Conservation (phyloP, 345 rosid species). For the Erucastrum elatum region DNA sequence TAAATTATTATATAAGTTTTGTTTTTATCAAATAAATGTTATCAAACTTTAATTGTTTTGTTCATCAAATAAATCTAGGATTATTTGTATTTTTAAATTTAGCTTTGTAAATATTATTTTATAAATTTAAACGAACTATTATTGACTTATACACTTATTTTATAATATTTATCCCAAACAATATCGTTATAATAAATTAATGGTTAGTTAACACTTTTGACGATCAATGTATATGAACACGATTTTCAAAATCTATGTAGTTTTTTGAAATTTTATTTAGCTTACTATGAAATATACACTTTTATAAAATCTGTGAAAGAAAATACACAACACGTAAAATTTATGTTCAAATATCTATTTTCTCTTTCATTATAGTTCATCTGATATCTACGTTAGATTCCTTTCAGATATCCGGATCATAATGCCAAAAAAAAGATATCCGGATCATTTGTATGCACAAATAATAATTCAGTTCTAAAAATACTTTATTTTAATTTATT, state of each 20-base stretch:
- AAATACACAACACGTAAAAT: background rate
- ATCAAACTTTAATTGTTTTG: too few relatives aligned
- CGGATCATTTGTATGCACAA: constrained; percentile 11
- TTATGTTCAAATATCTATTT: background rate
- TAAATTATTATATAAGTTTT: too few relatives aligned
- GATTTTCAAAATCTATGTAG: too few relatives aligned
- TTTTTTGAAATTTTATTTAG: too few relatives aligned
- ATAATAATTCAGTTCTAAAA: background rate
- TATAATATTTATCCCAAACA: too few relatives aligned
- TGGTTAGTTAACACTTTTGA: background rate
- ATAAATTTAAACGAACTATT: too few relatives aligned
- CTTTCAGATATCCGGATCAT: constrained; percentile 15
- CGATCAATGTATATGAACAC: too few relatives aligned
- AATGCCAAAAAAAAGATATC: background rate
- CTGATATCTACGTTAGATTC: constrained; percentile 19
- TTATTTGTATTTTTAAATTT: too few relatives aligned
- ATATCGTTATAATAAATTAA: background rate
- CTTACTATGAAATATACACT: background rate
- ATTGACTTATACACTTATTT: too few relatives aligned
- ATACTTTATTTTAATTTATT: background rate
- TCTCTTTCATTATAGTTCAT: background rate
- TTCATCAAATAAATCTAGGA: background rate
- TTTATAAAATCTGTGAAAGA: background rate
- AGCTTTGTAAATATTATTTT: too few relatives aligned
- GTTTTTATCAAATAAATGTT: too few relatives aligned